Evolutionary conservation across 176 grass and related monocot genomes (phyloP).

Genomic region (Oryza coarctata): DNA sequence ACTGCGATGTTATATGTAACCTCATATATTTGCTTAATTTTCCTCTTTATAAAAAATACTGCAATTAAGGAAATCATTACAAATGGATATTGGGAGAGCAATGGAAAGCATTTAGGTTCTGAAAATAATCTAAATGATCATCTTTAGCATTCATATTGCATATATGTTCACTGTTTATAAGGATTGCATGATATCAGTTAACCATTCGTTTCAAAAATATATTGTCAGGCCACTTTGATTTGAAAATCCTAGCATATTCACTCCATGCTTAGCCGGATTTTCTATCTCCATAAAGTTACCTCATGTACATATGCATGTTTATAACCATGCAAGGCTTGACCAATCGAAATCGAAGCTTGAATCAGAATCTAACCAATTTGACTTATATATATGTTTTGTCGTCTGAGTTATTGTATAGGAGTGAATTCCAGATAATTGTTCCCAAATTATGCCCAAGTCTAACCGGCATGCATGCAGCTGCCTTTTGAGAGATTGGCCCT

Average conservation of each 20-base stretch:
- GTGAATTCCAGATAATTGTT: background rate
- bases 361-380: background rate
- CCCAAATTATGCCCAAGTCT: background rate
- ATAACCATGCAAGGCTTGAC: background rate
- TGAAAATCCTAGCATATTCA: background rate
- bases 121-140: background rate
- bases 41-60: background rate
- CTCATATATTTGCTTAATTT: background rate
- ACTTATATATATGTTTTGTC: background rate
- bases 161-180: background rate
- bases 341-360: background rate
- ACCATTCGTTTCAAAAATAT: background rate
- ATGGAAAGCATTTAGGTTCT: background rate
- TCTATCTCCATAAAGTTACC: background rate
- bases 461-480: background rate
- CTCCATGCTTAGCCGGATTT: background rate
- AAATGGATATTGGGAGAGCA: background rate
- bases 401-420: background rate
- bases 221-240: background rate
- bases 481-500: background rate
- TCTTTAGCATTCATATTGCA: background rate
- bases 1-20: background rate
- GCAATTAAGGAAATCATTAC: background rate
- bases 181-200: background rate
- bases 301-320: background rate